phyloP scores from a whole-genome alignment of 805 yeast species.

The Yarrowia sp. region DNA sequence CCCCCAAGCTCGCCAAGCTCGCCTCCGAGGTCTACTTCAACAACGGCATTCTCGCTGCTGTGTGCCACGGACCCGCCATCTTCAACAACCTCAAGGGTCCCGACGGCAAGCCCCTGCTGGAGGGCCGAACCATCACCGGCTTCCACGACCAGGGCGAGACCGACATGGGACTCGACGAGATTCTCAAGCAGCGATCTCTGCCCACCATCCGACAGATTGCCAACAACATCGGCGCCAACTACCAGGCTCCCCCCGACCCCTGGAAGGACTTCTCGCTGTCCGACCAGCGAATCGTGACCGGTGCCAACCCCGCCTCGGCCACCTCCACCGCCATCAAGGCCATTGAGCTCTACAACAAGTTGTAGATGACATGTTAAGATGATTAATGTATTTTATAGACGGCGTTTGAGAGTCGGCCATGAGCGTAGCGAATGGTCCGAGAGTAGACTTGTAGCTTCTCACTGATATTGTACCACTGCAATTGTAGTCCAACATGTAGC shows the following conservation, averaged over 20 bases:
- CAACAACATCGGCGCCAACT: conserved; percentile 54
- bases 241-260: conserved; percentile 58
- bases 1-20: conserved; percentile 55
- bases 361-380: neutral
- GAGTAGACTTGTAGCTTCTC: too few relatives aligned
- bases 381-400: conserved; percentile 25
- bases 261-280: conserved; percentile 60
- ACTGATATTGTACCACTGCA: too few relatives aligned
- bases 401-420: too few relatives aligned
- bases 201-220: conserved; percentile 48
- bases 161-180: conserved; percentile 46
- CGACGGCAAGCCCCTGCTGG: conserved; percentile 55
- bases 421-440: too few relatives aligned
- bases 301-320: conserved; percentile 69
- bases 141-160: conserved; percentile 65
- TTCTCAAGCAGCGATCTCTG: conserved; percentile 51
- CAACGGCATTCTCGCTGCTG: conserved; percentile 67
- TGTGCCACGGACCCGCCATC: conserved; percentile 72
- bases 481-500: too few relatives aligned
- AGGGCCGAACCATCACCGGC: conserved; percentile 66
- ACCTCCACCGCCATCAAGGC: conserved; percentile 55
- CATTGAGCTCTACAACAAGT: conserved; percentile 24
- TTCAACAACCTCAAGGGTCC: conserved; percentile 57
- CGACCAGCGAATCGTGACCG: conserved; percentile 70
- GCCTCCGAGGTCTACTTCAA: conserved; percentile 58